A percentile compares a stretch with the other conserved stretches of the same genome.
Conservation (phyloP, 495 filamentous ascomycete species). For the Terfezia claveryi region DNA sequence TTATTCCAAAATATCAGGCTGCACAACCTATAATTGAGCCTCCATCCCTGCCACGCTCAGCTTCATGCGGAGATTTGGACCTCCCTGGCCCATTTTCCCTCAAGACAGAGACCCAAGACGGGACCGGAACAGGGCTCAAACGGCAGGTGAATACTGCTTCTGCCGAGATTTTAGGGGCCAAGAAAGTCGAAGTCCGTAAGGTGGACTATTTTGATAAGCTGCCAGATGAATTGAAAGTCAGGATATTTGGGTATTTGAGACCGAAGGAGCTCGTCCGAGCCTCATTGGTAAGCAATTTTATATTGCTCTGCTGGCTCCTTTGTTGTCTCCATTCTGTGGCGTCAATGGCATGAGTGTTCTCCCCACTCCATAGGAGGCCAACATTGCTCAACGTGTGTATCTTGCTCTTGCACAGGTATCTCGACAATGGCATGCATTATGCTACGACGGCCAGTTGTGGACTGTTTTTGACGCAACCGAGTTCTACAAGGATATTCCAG, state of each 20-base stretch:
- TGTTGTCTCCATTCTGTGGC: neutral
- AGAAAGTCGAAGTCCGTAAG: neutral
- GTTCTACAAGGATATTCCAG: conserved; percentile 72
- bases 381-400: neutral
- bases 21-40: neutral
- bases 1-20: neutral
- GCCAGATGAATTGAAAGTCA: conserved; percentile 45
- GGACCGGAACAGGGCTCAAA: no score
- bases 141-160: no score
- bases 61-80: neutral
- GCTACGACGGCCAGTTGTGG: conserved; percentile 93
- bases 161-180: no score
- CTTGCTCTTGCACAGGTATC: conserved; percentile 29
- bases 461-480: conserved; percentile 57
- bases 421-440: conserved; percentile 60
- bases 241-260: conserved; percentile 50
- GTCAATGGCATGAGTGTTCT: neutral
- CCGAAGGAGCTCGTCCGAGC: conserved; percentile 67
- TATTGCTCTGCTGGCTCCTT: no score
- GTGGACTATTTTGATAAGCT: neutral
- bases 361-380: neutral
- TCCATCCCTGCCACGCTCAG: neutral
- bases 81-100: neutral
- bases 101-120: neutral
- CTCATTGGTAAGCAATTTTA: conserved; percentile 27